A percentile compares a stretch with the other conserved stretches of the same genome.
phyloP scores from a whole-genome alignment of 1,284 basidiomycete species.

The Cutaneotrichosporon spelunceum region DNA sequence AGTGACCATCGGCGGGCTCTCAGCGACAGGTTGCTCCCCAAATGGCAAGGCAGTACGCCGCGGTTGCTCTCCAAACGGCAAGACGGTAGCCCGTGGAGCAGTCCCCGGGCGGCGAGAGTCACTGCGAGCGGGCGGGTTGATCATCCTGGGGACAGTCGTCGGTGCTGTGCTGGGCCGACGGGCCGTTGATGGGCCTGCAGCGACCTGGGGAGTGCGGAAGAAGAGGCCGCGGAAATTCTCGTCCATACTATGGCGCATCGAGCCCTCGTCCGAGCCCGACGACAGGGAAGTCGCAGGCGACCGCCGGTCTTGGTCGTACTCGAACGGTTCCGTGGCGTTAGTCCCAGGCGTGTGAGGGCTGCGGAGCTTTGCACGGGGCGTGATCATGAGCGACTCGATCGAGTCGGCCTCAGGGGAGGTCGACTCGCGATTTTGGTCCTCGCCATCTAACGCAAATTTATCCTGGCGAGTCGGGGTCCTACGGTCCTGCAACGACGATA shows the following conservation, averaged over 20 bases:
- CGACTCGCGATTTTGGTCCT: not conserved
- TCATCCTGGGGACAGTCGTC: not conserved
- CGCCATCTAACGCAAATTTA: not conserved
- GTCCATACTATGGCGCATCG: slow-evolving; percentile 21
- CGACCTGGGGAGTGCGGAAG: slow-evolving; percentile 39
- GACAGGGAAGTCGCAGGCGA: slow-evolving; percentile 12
- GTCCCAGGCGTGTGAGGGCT: not conserved
- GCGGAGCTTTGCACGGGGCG: slow-evolving; percentile 2
- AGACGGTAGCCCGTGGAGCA: not conserved
- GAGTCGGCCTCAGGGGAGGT: not conserved
- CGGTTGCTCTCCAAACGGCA: not conserved
- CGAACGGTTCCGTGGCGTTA: slow-evolving; percentile 9
- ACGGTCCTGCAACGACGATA: not conserved
- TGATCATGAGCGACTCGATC: slow-evolving; percentile 9
- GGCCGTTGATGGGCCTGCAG: not conserved
- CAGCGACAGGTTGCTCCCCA: not conserved
- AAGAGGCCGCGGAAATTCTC: slow-evolving; percentile 37
- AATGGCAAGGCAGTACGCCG: not conserved
- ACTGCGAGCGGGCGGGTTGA: not conserved
- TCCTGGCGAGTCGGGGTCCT: not conserved
- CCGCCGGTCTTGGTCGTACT: slow-evolving; percentile 12
- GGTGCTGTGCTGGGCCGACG: not conserved
- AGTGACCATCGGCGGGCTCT: not conserved
- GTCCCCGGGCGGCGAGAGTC: not conserved
- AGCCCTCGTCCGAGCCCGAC: slow-evolving; percentile 15